Percentiles rank a stretch among this genome's conserved stretches.
Conservation (phyloP, 768 basidiomycete species). For the Termitomyces sp. region DNA sequence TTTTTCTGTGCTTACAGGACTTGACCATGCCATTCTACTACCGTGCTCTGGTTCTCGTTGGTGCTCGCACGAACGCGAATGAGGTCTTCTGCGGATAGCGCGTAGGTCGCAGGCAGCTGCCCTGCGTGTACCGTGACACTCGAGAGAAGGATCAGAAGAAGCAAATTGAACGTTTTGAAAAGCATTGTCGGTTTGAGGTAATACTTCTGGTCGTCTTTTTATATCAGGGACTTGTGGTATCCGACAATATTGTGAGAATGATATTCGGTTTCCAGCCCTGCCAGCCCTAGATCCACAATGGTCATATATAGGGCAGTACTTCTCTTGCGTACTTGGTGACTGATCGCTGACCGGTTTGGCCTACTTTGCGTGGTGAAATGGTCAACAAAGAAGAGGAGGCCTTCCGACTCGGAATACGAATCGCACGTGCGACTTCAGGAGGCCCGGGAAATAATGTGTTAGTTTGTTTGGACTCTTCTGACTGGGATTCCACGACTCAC, state of each 20-base stretch:
- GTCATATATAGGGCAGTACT: not conserved
- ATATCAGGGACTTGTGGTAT: not conserved
- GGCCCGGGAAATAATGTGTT: no score
- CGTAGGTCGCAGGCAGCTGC: not conserved
- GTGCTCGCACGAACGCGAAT: slow-evolving; percentile 16
- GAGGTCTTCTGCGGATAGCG: slow-evolving; percentile 6
- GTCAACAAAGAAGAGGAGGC: no score
- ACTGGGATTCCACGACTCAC: no score
- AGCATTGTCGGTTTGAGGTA: not conserved
- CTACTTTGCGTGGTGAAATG: no score
- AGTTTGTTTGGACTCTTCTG: no score
- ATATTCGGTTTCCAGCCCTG: not conserved
- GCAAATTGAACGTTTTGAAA: not conserved
- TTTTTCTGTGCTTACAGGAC: slow-evolving; percentile 9
- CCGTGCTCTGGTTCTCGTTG: slow-evolving; percentile 12
- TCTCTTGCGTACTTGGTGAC: not conserved
- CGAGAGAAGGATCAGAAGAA: not conserved
- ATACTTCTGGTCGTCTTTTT: not conserved
- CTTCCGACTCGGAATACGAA: no score
- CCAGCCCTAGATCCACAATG: not conserved
- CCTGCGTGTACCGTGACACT: no score
- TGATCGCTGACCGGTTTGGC: not conserved
- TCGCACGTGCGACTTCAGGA: no score
- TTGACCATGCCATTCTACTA: slow-evolving; percentile 17
- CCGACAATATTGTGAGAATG: not conserved